Base-by-base conservation (phyloP, 805 yeast genomes). In the Teunomyces funiuensis region DNA sequence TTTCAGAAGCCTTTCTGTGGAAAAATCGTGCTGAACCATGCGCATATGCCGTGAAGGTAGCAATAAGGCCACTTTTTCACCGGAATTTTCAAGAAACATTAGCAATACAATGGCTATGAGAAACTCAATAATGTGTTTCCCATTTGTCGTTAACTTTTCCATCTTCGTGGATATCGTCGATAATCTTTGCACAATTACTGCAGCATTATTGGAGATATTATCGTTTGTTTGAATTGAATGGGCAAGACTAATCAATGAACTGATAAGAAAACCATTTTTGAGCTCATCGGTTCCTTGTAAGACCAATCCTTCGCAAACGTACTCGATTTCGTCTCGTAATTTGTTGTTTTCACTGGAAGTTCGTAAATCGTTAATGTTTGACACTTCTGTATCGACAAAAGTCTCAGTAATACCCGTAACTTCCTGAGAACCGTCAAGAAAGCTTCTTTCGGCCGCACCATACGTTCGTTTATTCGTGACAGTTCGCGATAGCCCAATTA, bases 351-450 rank as follows among this genome's bases (percentile, higher is more conserved):
- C 45, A 4, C 54, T 51, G 10, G 46, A 37, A 5, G 40, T 33
- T 26, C 59, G 40, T 18, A 58, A 41, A 41, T 58, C 64, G 19
- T 51, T 44, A 25, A 53, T 47, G 25, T 48, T 50, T 2, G 41
- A 19, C 3, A 42, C 26, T 4, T 34, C 41, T 30, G 34, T 20
- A 28, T 37, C 41, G 14, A 36, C 19, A 20, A 8, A 36, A 18
- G 40, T 44, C 18, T 26, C 36, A 26, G 36, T n/a, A 3, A 13
- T 10, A 2, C 22, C 34, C 6, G 6, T 6, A 5, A 18, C 34
- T 13, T 11, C 11, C n/a, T 31, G 18, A 6, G 25, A 18, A 18
- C 19, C 34, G 11, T 31, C 34, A 19, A 31, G 34, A 18, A 18
- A 31, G 16, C 34, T 31, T 31, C 34, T 18, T 19, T 31, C 34